Conservation (phyloP, 2,329 filamentous ascomycete genomes). For the Cladosporium sp. region DNA sequence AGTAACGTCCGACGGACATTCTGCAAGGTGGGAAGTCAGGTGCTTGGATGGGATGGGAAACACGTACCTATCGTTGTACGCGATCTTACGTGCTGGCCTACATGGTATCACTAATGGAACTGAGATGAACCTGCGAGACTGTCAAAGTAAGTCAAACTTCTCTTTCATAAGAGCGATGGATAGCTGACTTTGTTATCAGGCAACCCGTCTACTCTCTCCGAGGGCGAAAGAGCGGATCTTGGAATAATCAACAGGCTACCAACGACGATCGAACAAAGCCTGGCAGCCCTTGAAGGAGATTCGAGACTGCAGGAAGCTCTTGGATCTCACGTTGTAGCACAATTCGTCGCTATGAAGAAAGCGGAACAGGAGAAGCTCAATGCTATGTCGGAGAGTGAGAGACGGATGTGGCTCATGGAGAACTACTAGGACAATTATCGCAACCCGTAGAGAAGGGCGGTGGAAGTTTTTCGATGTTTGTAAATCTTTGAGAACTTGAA, state of each 20-base stretch:
- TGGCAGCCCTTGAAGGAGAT: slow-evolving; percentile 50
- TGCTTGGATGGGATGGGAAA: slow-evolving; percentile 77
- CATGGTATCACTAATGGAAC: slow-evolving; percentile 48
- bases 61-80: slow-evolving; percentile 65
- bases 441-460: too few relatives aligned
- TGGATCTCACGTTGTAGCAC: slow-evolving; percentile 48
- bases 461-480: too few relatives aligned
- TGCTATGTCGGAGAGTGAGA: slow-evolving; percentile 46
- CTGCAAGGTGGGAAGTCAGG: slow-evolving; percentile 72
- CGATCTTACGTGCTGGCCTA: slow-evolving; percentile 57
- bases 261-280: slow-evolving; percentile 49
- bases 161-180: too few relatives aligned
- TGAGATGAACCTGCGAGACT: slow-evolving; percentile 51
- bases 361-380: slow-evolving; percentile 52
- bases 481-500: too few relatives aligned
- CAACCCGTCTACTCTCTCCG: slow-evolving; percentile 51
- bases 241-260: slow-evolving; percentile 56
- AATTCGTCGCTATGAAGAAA: slow-evolving; percentile 58
- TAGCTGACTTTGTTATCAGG: slow-evolving; percentile 18
- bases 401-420: slow-evolving; percentile 60
- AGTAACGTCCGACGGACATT: slow-evolving; percentile 21
- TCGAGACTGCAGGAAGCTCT: slow-evolving; percentile 44
- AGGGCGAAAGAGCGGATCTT: slow-evolving; percentile 46
- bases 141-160: slow-evolving; percentile 28
- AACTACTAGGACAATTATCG: slow-evolving; percentile 48